phyloP scores from a whole-genome alignment of 2,329 filamentous ascomycete species.

The Neocucurbitaria cava region DNA sequence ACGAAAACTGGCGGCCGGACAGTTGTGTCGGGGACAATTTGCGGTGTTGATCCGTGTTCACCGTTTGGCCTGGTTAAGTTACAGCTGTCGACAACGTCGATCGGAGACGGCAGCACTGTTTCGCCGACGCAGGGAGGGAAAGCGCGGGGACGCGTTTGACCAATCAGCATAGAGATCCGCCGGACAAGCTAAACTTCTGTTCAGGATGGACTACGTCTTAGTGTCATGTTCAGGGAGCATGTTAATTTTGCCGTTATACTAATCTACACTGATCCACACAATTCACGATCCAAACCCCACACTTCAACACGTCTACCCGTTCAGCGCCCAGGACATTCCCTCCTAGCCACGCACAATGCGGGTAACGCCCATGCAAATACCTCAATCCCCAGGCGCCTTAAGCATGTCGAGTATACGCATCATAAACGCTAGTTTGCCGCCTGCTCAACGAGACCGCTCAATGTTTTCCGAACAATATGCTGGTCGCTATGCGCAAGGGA shows the following conservation, averaged over 20 bases:
- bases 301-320: conserved; percentile 5
- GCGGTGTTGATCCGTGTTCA: conserved; percentile 14
- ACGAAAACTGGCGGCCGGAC: conserved; percentile 10
- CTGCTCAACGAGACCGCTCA: conserved; percentile 12
- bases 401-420: conserved; percentile 5
- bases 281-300: conserved; percentile 2
- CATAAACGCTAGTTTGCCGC: background rate
- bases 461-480: conserved; percentile 8
- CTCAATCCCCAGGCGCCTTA: conserved; percentile 11
- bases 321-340: background rate
- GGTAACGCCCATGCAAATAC: background rate
- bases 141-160: conserved; percentile 21
- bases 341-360: background rate
- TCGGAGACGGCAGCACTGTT: conserved; percentile 16
- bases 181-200: background rate
- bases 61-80: conserved; percentile 18
- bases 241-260: conserved; percentile 2
- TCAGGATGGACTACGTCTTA: too few species aligned
- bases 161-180: conserved; percentile 15
- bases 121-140: conserved; percentile 27
- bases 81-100: conserved; percentile 43
- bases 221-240: background rate
- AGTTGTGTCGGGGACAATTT: conserved; percentile 3
- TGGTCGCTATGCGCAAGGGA: conserved; percentile 7
- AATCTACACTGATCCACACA: conserved; percentile 11